These are phyloP conservation scores for Cladosporium sp. DNA, from an alignment of 2,329 filamentous ascomycete genomes.

Conservation along the genomic window DNA sequence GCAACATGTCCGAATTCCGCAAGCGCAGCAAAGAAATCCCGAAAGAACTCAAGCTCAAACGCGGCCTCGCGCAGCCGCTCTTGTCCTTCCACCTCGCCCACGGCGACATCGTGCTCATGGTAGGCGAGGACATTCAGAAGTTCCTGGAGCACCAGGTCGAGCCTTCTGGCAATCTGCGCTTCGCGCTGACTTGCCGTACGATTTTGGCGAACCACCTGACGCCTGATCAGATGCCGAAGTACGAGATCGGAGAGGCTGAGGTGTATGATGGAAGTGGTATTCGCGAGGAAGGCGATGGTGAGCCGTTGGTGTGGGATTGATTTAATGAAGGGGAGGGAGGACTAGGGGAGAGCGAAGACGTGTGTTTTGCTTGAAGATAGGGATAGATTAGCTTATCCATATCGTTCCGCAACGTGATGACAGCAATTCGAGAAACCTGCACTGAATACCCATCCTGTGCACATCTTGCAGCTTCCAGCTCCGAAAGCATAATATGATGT, in stretches of 20 bases:
- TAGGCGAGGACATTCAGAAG: conserved; percentile 55
- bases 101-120: conserved; percentile 63
- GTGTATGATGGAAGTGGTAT: conserved; percentile 33
- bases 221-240: conserved; percentile 35
- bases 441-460: too few relatives aligned
- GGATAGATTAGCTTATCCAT: not conserved
- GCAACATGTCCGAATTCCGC: not conserved
- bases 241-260: conserved; percentile 35
- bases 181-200: conserved; percentile 54
- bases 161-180: conserved; percentile 49
- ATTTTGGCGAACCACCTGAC: conserved; percentile 45
- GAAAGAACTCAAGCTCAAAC: conserved; percentile 34
- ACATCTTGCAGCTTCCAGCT: too few relatives aligned
- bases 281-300: conserved; percentile 2
- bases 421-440: too few relatives aligned
- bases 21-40: conserved; percentile 31
- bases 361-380: not conserved
- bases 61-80: conserved; percentile 29
- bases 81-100: conserved; percentile 52
- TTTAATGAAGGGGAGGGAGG: not conserved
- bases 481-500: too few relatives aligned
- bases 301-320: conserved; percentile 2
- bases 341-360: too few relatives aligned
- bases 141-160: conserved; percentile 57
- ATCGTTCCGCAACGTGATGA: too few relatives aligned